Evolutionary conservation across 2,329 filamentous ascomycete species (phyloP).

Genomic region (Ophiocordyceps robertsii): DNA sequence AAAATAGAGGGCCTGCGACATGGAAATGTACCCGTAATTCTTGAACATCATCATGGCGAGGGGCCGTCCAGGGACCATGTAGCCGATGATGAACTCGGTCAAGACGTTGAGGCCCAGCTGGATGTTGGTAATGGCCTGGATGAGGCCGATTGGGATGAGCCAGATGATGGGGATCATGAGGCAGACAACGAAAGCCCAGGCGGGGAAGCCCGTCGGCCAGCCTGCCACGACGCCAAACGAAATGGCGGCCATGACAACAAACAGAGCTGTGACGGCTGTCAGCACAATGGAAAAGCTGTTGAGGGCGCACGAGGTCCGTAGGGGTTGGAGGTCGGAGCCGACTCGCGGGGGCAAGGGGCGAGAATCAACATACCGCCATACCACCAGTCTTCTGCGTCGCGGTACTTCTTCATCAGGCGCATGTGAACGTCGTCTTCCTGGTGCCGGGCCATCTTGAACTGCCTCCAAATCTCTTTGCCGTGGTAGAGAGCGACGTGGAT

Average conservation of each 20-base stretch:
- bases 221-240: conserved; percentile 40
- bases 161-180: conserved; percentile 43
- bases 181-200: conserved; percentile 44
- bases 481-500: conserved; percentile 43
- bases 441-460: conserved; percentile 38
- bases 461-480: conserved; percentile 38
- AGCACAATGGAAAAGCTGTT: background rate
- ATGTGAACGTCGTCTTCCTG: conserved; percentile 47
- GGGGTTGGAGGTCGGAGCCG: background rate
- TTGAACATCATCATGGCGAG: conserved; percentile 71
- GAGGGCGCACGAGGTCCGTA: background rate
- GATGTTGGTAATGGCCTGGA: conserved; percentile 48
- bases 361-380: conserved; percentile 35
- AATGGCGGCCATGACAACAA: conserved; percentile 37
- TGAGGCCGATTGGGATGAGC: conserved; percentile 47
- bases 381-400: conserved; percentile 47
- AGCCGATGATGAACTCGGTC: conserved; percentile 61
- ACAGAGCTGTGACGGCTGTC: conserved; percentile 21
- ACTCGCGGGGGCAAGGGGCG: conserved; percentile 1
- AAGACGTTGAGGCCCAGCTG: conserved; percentile 57
- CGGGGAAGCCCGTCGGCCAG: conserved; percentile 44
- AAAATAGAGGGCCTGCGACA: conserved; percentile 53
- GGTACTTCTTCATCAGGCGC: conserved; percentile 48
- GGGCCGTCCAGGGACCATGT: conserved; percentile 57
- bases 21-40: conserved; percentile 57